Percentiles rank a stretch among this genome's conserved stretches.
Evolutionary conservation across 345 rosid genomes (phyloP).

Genomic region (Salix arbutifolia): DNA sequence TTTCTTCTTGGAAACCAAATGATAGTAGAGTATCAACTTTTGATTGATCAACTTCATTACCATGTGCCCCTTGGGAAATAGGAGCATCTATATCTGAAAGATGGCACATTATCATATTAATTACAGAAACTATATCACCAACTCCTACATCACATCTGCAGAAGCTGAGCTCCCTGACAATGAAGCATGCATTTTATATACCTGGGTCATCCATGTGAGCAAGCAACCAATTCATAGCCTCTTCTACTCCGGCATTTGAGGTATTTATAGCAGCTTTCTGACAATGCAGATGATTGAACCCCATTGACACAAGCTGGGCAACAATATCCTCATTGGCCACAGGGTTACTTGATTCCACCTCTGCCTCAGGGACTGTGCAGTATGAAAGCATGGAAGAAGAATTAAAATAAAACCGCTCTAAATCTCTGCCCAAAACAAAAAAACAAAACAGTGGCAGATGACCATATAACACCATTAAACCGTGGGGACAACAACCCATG

Average conservation of each 20-base stretch:
- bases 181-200: constrained; percentile 5
- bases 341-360: constrained; percentile 45
- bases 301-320: constrained; percentile 86
- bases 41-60: constrained; percentile 50
- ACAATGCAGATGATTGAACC: constrained; percentile 80
- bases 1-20: constrained; percentile 87
- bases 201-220: constrained; percentile 96
- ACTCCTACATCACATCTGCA: neutral
- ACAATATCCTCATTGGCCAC: constrained; percentile 82
- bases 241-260: constrained; percentile 82
- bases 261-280: constrained; percentile 91
- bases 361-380: constrained; percentile 47
- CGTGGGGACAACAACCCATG: neutral
- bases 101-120: neutral
- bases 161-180: neutral
- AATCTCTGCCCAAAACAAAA: neutral
- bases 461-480: neutral
- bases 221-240: constrained; percentile 97
- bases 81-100: constrained; percentile 73
- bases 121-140: neutral
- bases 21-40: constrained; percentile 72
- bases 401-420: neutral
- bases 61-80: constrained; percentile 39
- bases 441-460: neutral
- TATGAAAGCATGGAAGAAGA: constrained; percentile 8